These are phyloP conservation scores for Blastobotrys buckinghamii DNA, from an alignment of 1,139 yeast species.

Conservation along the genomic window DNA sequence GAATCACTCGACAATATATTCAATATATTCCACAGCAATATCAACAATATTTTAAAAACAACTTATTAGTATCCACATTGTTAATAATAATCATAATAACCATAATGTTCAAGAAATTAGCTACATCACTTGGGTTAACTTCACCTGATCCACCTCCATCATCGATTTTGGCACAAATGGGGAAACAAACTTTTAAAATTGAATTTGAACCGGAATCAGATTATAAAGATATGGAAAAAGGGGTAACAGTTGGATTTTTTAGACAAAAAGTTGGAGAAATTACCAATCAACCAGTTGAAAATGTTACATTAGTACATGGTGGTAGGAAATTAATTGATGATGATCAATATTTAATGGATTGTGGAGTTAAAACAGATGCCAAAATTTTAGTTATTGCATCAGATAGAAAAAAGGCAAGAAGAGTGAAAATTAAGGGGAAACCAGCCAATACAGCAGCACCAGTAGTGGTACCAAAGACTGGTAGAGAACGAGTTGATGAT, in stretches of 20 bases:
- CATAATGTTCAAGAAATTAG: conserved; percentile 16
- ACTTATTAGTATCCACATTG: not conserved
- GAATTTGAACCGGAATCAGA: conserved; percentile 76
- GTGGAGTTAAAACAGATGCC: conserved; percentile 29
- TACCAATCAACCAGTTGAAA: conserved; percentile 42
- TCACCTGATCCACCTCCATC: conserved; percentile 18
- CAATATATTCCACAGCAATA: too few species aligned
- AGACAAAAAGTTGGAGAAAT: conserved; percentile 40
- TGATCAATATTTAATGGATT: conserved; percentile 25
- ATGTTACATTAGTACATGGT: conserved; percentile 30
- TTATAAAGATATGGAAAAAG: conserved; percentile 62
- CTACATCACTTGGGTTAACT: conserved; percentile 15
- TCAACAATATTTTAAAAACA: not conserved
- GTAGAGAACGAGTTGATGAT: conserved; percentile 29
- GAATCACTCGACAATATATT: not conserved
- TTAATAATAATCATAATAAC: not conserved
- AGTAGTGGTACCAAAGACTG: conserved; percentile 22
- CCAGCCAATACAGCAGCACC: conserved; percentile 2
- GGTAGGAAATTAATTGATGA: conserved; percentile 33
- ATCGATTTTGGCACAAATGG: conserved; percentile 22
- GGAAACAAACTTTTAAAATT: conserved; percentile 29
- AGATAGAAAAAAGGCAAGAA: conserved; percentile 8
- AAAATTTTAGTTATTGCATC: conserved; percentile 28
- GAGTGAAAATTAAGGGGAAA: conserved; percentile 11
- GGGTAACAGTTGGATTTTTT: conserved; percentile 60